Evolutionary conservation across 176 grass and related monocot species (phyloP).

Genomic region (Melocanna baccifera): DNA sequence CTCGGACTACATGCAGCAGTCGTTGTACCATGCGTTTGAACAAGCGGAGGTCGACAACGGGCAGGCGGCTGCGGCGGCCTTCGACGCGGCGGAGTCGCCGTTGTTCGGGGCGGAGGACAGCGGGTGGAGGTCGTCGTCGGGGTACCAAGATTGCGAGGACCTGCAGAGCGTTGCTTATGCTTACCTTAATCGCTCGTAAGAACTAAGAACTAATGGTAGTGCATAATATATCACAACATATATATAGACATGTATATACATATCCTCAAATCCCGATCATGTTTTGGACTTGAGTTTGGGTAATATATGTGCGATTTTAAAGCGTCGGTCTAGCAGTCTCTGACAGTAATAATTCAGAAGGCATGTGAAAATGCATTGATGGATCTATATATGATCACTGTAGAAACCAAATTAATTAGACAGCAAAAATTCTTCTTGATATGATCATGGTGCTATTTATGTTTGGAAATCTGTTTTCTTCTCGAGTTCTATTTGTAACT

Average conservation of each 20-base stretch:
- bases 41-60: conserved; percentile 1
- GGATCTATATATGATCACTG: conserved; percentile 23
- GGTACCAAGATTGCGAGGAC: conserved; percentile 76
- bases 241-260: conserved; percentile 34
- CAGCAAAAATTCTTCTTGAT: not conserved
- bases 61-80: not conserved
- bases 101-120: conserved; percentile 32
- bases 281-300: conserved; percentile 44
- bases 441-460: not conserved
- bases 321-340: not conserved
- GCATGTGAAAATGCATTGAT: conserved; percentile 18
- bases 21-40: conserved; percentile 33
- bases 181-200: conserved; percentile 69
- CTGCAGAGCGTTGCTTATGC: conserved; percentile 70
- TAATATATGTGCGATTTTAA: conserved; percentile 31
- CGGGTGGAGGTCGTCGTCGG: conserved; percentile 58
- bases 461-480: conserved; percentile 16
- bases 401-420: conserved; percentile 38
- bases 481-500: not conserved
- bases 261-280: conserved; percentile 35
- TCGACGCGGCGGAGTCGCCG: conserved; percentile 37
- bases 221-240: conserved; percentile 53
- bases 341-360: conserved; percentile 32
- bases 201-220: conserved; percentile 43
- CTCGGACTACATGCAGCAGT: conserved; percentile 44